A percentile compares a stretch with the other conserved stretches of the same genome.
phyloP scores from a whole-genome alignment of 2,329 filamentous ascomycete genomes.

The Alternaria triticimaculans region DNA sequence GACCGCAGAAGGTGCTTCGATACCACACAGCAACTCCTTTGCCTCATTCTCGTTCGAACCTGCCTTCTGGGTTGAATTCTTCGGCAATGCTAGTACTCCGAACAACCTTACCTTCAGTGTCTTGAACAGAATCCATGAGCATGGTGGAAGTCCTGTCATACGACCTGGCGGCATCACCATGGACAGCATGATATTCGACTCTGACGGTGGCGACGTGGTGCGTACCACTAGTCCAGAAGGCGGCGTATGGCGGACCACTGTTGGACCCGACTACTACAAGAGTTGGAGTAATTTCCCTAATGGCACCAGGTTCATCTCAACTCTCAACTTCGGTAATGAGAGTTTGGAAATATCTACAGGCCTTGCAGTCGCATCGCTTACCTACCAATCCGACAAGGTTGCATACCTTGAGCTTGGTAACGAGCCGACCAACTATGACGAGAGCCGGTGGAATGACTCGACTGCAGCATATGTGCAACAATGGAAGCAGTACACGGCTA shows the following conservation, averaged over 20 bases:
- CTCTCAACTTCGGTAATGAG: conserved; percentile 18
- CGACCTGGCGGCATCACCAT: conserved; percentile 17
- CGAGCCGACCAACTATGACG: conserved; percentile 14
- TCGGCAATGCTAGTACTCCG: conserved; percentile 13
- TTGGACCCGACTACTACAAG: conserved; percentile 15
- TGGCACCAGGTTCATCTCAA: conserved; percentile 15
- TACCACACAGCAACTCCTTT: conserved; percentile 15
- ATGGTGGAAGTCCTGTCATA: conserved; percentile 15
- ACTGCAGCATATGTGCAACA: conserved; percentile 13
- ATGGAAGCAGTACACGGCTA: conserved; percentile 13
- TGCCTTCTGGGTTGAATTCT: conserved; percentile 21
- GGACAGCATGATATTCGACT: conserved; percentile 17
- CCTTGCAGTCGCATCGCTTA: conserved; percentile 13
- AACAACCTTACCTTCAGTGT: conserved; percentile 11
- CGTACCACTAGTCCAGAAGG: conserved; percentile 13
- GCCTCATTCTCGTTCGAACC: conserved; percentile 18
- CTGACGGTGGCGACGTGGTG: conserved; percentile 6
- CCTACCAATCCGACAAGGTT: conserved; percentile 13
- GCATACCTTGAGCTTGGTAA: conserved; percentile 17
- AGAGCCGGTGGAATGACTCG: conserved; percentile 10
- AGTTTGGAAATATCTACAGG: conserved; percentile 11
- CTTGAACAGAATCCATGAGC: conserved; percentile 11
- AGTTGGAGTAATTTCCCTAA: conserved; percentile 18
- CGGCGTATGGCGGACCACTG: conserved; percentile 15
- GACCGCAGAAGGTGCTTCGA: conserved; percentile 11